phyloP scores from a whole-genome alignment of 2,329 filamentous ascomycete genomes.

The Cladophialophora immunda region DNA sequence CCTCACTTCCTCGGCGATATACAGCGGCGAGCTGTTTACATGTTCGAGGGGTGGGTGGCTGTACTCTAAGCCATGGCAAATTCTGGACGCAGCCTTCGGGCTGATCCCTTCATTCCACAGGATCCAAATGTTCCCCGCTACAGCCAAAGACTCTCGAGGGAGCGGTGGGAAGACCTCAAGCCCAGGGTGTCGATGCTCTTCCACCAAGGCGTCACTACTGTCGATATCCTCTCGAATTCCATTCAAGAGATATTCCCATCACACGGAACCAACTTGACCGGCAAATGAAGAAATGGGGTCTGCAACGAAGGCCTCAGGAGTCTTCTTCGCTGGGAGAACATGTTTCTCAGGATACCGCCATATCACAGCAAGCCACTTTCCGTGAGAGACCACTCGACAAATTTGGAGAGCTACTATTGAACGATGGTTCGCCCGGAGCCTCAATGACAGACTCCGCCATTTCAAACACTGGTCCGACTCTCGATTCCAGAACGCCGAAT shows the following conservation, averaged over 20 bases:
- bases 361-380: background rate
- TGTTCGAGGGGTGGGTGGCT: background rate
- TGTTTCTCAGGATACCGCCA: background rate
- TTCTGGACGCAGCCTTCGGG: background rate
- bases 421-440: background rate
- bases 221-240: conserved; percentile 21
- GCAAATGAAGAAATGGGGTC: conserved; percentile 14
- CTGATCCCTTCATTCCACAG: conserved; percentile 19
- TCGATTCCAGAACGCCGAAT: background rate
- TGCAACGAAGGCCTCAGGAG: background rate
- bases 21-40: background rate
- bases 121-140: conserved; percentile 28
- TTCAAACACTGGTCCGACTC: background rate
- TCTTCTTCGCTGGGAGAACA: background rate
- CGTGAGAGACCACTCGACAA: background rate
- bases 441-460: background rate
- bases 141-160: conserved; percentile 26
- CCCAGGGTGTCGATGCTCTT: conserved; percentile 13
- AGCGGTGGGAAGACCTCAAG: conserved; percentile 29
- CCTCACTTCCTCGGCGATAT: background rate
- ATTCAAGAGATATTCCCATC: background rate
- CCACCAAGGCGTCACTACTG: conserved; percentile 6
- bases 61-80: background rate
- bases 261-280: conserved; percentile 16
- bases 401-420: background rate